These are phyloP conservation scores for Candida taoyuanica DNA, from an alignment of 805 yeast species.

Conservation along the genomic window DNA sequence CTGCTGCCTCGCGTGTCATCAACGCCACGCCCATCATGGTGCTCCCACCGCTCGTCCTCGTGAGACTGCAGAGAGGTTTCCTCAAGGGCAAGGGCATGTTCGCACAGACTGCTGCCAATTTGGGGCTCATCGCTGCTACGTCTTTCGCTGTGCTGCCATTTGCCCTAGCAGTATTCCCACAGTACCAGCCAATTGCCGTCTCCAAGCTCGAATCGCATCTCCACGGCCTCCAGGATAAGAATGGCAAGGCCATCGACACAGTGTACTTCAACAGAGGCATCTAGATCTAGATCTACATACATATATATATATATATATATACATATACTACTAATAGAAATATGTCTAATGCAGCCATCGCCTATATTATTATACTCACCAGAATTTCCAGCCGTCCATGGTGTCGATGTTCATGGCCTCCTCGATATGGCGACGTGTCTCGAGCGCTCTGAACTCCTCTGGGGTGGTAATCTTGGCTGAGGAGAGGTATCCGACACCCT, in stretches of 20 bases:
- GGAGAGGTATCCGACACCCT: conserved; percentile 64
- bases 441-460: conserved; percentile 35
- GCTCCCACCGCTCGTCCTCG: conserved; percentile 82
- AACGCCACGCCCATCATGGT: conserved; percentile 98
- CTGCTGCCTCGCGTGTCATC: conserved; percentile 91
- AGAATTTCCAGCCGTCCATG: conserved; percentile 51
- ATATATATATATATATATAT: no score
- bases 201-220: conserved; percentile 60
- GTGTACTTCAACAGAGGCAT: conserved; percentile 95
- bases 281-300: no score
- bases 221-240: conserved; percentile 51
- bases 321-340: no score
- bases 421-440: conserved; percentile 45
- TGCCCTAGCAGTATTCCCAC: conserved; percentile 95
- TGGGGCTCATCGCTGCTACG: conserved; percentile 81
- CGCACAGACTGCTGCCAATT: conserved; percentile 65
- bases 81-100: conserved; percentile 64
- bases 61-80: conserved; percentile 66
- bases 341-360: no score
- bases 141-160: conserved; percentile 88
- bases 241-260: conserved; percentile 51
- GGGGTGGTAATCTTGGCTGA: conserved; percentile 15
- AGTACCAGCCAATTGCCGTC: conserved; percentile 61
- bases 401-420: conserved; percentile 39
- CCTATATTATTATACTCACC: no score